Percentiles rank a stretch among this genome's conserved stretches.
These are phyloP conservation scores for Xylaria cubensis DNA, from an alignment of 495 filamentous ascomycete genomes.

Conservation along the genomic window DNA sequence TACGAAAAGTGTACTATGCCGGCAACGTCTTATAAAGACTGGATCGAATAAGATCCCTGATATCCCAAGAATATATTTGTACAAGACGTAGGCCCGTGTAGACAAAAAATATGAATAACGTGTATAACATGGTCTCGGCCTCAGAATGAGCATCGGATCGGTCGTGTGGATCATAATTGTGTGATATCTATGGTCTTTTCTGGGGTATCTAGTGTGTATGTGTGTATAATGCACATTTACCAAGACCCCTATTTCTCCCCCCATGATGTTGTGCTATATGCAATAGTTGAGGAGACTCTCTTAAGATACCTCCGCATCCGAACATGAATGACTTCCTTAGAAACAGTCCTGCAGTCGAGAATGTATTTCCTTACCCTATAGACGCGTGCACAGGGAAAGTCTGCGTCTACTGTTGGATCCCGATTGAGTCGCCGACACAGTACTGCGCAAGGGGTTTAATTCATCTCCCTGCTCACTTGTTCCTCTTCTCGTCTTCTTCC, in stretches of 20 bases:
- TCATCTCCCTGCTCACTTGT: neutral
- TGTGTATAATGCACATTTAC: neutral
- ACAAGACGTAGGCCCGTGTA: constrained; percentile 19
- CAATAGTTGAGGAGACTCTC: neutral
- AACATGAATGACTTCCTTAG: too few species aligned
- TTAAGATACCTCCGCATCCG: neutral
- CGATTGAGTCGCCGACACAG: neutral
- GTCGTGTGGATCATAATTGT: neutral
- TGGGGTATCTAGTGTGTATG: constrained; percentile 11
- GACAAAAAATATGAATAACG: constrained; percentile 4
- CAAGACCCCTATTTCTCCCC: neutral
- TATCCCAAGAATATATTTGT: constrained; percentile 23
- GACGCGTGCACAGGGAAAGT: neutral
- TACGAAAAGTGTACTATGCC: constrained; percentile 95
- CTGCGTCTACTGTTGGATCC: neutral
- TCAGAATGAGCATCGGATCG: neutral
- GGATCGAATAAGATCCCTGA: neutral
- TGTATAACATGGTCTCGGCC: neutral
- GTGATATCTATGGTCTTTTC: neutral
- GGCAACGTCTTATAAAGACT: constrained; percentile 64
- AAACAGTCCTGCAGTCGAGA: neutral
- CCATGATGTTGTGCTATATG: neutral
- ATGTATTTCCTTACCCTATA: neutral
- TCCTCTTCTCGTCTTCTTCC: neutral
- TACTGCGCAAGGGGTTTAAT: neutral